Evolutionary conservation across 1,139 yeast genomes (phyloP).

Genomic region (Hansenula sp.): DNA sequence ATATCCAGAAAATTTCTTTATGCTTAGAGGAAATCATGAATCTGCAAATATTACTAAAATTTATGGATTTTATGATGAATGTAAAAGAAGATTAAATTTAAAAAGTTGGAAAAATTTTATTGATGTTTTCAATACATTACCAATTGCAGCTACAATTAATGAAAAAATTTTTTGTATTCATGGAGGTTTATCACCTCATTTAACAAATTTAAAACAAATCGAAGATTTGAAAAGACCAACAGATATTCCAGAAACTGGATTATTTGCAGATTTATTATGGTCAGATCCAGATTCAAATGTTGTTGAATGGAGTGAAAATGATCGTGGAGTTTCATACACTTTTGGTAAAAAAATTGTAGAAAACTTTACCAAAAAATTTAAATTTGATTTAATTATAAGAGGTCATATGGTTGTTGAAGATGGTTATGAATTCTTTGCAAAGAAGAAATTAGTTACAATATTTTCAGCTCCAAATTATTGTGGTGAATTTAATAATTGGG

Average conservation of each 20-base stretch:
- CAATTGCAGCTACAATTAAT: constrained; percentile 82
- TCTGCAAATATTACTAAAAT: constrained; percentile 80
- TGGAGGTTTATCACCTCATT: constrained; percentile 82
- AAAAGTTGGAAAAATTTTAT: constrained; percentile 74
- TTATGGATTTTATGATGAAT: constrained; percentile 85
- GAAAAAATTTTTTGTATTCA: constrained; percentile 86
- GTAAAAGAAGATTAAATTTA: constrained; percentile 66
- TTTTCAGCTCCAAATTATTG: constrained; percentile 90
- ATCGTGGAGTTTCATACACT: constrained; percentile 82
- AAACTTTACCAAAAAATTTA: constrained; percentile 62
- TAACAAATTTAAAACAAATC: constrained; percentile 61
- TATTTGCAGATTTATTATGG: constrained; percentile 81
- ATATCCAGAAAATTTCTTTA: constrained; percentile 78
- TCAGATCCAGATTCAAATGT: constrained; percentile 76
- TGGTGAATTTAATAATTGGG: constrained; percentile 89
- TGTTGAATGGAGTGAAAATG: constrained; percentile 75
- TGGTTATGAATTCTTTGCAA: constrained; percentile 83
- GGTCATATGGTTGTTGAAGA: constrained; percentile 96
- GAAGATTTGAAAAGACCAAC: constrained; percentile 75
- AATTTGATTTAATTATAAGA: constrained; percentile 75
- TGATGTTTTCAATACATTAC: constrained; percentile 81
- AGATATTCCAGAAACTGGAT: constrained; percentile 80
- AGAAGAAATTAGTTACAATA: constrained; percentile 72
- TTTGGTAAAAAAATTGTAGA: constrained; percentile 74
- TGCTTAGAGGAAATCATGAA: constrained; percentile 84